Conservation (phyloP, 2,329 filamentous ascomycete genomes). For the Fusarium bactridioides region DNA sequence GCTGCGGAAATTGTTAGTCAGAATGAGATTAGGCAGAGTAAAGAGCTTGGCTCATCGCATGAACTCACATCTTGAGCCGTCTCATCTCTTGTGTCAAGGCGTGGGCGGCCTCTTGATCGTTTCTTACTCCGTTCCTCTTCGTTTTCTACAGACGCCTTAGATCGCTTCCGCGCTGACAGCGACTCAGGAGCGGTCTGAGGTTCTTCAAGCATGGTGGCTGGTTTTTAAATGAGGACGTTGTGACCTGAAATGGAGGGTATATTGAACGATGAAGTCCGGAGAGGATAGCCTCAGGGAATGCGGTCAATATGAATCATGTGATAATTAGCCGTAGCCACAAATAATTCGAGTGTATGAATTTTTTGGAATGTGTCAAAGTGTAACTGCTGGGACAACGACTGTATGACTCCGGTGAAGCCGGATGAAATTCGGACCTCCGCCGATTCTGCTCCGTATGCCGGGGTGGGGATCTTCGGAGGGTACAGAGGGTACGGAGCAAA, state of each 20-base stretch:
- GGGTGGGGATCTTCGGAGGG: conserved; percentile 6
- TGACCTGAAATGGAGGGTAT: background rate
- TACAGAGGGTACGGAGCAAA: conserved; percentile 4
- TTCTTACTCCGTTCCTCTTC: conserved; percentile 59
- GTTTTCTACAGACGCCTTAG: conserved; percentile 32
- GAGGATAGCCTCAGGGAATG: background rate
- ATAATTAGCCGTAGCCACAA: background rate
- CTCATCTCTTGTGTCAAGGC: conserved; percentile 79
- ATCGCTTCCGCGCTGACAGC: conserved; percentile 35
- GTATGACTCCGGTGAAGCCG: background rate
- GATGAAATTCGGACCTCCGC: background rate
- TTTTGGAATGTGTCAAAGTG: background rate
- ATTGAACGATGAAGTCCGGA: background rate
- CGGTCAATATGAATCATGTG: background rate
- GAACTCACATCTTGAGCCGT: conserved; percentile 76
- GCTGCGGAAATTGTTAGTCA: conserved; percentile 55
- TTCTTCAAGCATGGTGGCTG: conserved; percentile 13
- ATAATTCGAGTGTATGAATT: background rate
- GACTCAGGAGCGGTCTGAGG: background rate
- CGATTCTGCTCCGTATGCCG: conserved; percentile 10
- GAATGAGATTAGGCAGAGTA: background rate
- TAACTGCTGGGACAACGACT: background rate
- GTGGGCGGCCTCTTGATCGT: conserved; percentile 75
- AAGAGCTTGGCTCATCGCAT: background rate
- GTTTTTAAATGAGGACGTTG: background rate